Evolutionary conservation across 768 basidiomycete genomes (phyloP).

Genomic region (Mycena crocata): DNA sequence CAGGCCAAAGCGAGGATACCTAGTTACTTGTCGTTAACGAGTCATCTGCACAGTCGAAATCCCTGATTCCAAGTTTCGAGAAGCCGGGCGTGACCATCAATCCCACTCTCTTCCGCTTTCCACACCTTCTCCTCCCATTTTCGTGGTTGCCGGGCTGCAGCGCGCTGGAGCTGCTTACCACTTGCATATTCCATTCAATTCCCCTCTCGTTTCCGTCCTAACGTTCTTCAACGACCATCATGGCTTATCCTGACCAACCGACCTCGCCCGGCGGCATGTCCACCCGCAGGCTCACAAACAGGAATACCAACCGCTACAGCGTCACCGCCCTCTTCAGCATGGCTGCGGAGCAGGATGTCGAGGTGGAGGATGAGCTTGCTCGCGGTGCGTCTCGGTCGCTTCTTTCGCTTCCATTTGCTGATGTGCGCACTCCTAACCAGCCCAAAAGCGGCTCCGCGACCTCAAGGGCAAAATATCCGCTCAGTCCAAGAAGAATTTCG

Average conservation of each 20-base stretch:
- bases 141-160: constrained; percentile 29
- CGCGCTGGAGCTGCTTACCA: constrained; percentile 29
- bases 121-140: background rate
- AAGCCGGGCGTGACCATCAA: constrained; percentile 9
- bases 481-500: constrained; percentile 99
- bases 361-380: constrained; percentile 96
- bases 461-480: constrained; percentile 97
- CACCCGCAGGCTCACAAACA: constrained; percentile 83
- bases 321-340: constrained; percentile 97
- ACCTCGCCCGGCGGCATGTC: constrained; percentile 75
- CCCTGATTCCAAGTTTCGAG: background rate
- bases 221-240: constrained; percentile 52
- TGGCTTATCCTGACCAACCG: constrained; percentile 74
- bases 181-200: constrained; percentile 14
- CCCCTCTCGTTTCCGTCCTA: constrained; percentile 37
- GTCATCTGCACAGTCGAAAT: background rate
- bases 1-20: too few species aligned
- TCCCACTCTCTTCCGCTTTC: background rate
- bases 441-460: constrained; percentile 96
- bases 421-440: constrained; percentile 52
- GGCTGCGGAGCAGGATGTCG: constrained; percentile 98
- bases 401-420: constrained; percentile 12
- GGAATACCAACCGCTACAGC: constrained; percentile 96
- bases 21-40: constrained; percentile 4
- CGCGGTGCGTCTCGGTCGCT: constrained; percentile 68